Evolutionary conservation across 2,329 filamentous ascomycete genomes (phyloP), one percentile per base, ranked within the genome.

Genomic region (Aotearoamyces nothofagi): DNA sequence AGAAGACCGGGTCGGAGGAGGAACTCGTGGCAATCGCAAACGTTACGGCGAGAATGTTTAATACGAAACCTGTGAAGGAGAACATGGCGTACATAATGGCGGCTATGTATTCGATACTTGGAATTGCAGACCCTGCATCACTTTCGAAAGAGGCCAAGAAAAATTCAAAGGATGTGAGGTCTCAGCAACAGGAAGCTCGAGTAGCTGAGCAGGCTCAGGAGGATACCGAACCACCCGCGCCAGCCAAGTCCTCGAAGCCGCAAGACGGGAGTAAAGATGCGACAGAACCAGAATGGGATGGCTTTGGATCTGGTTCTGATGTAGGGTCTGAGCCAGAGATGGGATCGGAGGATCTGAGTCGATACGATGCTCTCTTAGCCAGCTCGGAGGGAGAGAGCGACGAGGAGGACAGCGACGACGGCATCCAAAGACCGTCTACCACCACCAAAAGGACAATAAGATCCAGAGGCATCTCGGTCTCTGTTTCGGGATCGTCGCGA

Each of bases 11-110:
- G 5, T 12, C 32, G 10, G 39, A 46, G 7, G 48, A 30, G 35
- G 48, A 29, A 36, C 44, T 36, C 29, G 38, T 30, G 51, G 61
- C 39, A 7, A 43, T 22, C 50, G 45, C 59, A 22, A 69, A 69
- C 49, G 63, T 70, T n/a, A 50, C 54, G 31, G 64, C 63, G 33
- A 52, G 66, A 28, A 42, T 71, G 38, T 65, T 56, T 39, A 69
- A 67, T 42, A 60, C 61, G 30, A 59, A 58, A 33, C 53, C 54
- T 5, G 63, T 67, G 16, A 65, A 60, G 45, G 57, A 61, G 34
- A 57, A 53, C 3, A 47, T 68, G 33, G 51, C 51, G 19, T 47
- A 53, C 29, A 43, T 54, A 8, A 38, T 51, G 15, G 38, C 34
- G 6, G 41, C 37, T 12, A 41, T 50, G 32, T 46, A 46, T 39